Conservation (phyloP, 768 basidiomycete species). For the Leucocoprinus sp. region DNA sequence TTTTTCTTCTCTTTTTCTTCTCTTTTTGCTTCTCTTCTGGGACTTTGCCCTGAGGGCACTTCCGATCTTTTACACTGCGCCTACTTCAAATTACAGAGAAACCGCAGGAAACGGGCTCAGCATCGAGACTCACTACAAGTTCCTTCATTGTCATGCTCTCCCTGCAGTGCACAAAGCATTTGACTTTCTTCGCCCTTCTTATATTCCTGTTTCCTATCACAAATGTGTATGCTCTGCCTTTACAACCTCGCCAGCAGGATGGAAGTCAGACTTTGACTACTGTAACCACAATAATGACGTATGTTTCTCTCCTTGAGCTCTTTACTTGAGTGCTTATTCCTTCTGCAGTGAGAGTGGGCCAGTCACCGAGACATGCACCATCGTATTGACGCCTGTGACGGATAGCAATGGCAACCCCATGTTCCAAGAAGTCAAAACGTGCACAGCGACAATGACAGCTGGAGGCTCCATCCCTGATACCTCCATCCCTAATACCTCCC, state of each 20-base stretch:
- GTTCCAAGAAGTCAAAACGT: constrained; percentile 45
- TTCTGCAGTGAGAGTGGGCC: constrained; percentile 36
- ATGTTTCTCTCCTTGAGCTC: constrained; percentile 17
- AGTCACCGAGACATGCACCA: constrained; percentile 50
- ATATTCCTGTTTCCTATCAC: constrained; percentile 27
- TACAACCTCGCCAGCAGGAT: constrained; percentile 25
- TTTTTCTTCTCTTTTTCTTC: constrained; percentile 19
- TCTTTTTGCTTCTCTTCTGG: constrained; percentile 18
- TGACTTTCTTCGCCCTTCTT: constrained; percentile 31
- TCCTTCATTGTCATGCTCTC: constrained; percentile 32
- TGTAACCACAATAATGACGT: constrained; percentile 41
- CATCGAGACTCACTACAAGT: constrained; percentile 12
- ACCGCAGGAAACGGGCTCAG: constrained; percentile 46
- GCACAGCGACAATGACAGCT: constrained; percentile 23
- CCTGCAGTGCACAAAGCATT: constrained; percentile 20
- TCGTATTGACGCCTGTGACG: constrained; percentile 48
- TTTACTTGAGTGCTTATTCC: constrained; percentile 11
- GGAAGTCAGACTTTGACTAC: constrained; percentile 23
- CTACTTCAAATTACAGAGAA: constrained; percentile 22
- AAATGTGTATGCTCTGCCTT: constrained; percentile 29
- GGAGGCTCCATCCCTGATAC: no score
- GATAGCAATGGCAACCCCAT: constrained; percentile 40
- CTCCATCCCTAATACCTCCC: not conserved
- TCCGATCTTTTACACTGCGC: constrained; percentile 33
- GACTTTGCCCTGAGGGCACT: constrained; percentile 35